Evolutionary conservation across 805 yeast genomes (phyloP), one percentile per base, ranked within the genome.

Genomic region (Torulaspora gathmanii): DNA sequence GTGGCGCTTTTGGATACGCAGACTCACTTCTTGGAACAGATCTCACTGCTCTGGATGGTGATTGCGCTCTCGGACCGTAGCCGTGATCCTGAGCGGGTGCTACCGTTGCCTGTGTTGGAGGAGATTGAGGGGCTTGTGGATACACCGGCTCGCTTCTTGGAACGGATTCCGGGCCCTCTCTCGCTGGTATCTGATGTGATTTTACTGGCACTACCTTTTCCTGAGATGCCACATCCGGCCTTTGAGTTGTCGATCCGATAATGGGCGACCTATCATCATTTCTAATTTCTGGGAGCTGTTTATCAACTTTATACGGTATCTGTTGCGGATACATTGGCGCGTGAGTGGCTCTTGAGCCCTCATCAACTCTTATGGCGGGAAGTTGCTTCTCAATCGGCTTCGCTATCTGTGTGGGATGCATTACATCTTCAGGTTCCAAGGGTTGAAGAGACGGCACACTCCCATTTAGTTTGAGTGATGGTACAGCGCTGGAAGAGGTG

Each of bases 401-500:
- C 11, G 27, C 16, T 20, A 37, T 12, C 23, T 38, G 34, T 10
- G 29, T 2, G 25, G 25, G 8, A 22, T 3, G 25, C 25, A 22
- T 17, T 7, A 15, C 22, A 16, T 25, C 36, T 31, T 39, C 15
- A 10, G 30, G 23, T 8, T 39, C 42, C 3, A 33, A 3, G 7
- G 42, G 35, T 31, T 22, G 33, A 8, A 39, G 26, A 13, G 37
- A 23, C 9, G 42, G 42, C n/a, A 39, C 42, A 7, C 29, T 33
- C 10, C 26, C 22, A 16, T 34, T 31, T 19, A 41, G 33, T 20
- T 26, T 38, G 11, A 42, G 20, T 11, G 50, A 46, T 10, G 50
- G 43, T 4, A 42, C 46, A 3, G 50, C 44, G 28, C 44, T 41
- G 4, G 39, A 25, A 3, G 44, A 20, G 48, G 48, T 71, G 75